Evolutionary conservation across 345 rosid genomes (phyloP), one percentile per base, ranked within the genome.

Genomic region (Eucalyptus cladocalyx): DNA sequence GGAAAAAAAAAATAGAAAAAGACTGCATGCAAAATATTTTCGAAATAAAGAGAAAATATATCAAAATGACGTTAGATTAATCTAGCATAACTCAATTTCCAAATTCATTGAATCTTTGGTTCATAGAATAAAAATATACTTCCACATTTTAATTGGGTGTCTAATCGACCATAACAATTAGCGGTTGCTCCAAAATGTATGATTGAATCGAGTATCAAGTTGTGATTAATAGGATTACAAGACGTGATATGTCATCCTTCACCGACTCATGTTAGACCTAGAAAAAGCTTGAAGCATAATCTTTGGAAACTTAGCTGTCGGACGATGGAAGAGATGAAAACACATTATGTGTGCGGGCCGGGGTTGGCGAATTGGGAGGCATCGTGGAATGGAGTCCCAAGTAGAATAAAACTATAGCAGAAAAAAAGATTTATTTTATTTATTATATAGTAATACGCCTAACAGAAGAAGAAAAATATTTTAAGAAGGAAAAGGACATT

Each of bases 11-110:
- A 7, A 0, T 0, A 2, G 2, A 53, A 53, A 53, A 53, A 18
- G 2, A 8, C 2, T 19, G 10, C 56, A 19, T 53, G 0, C 4
- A 53, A 53, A 53, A 53, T 53, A 19, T 53, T 53, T 0, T 53
- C 1, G 24, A 19, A 53, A 53, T 53, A 53, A 53, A 7, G 10
- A 53, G 56, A 53, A 53, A 53, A 19, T 53, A 0, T 53, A 53
- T 0, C 5, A 0, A 19, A 53, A 53, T 53, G 0, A 5, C 10
- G 0, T 53, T 53, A 53, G 10, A 53, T 53, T 53, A 18, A 53
- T 53, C 5, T 53, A 53, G 1, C 24, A 0, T 53, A 53, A 53
- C 56, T 7, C 56, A 53, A 0, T 53, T 19, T 2, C 2, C 10
- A 53, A 19, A 53, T 19, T 5, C 1, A 53, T 53, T 53, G 24